Percentiles rank a stretch among this genome's conserved stretches.
Conservation (phyloP, 306 rosid genomes). For the Quercus bicolor region DNA sequence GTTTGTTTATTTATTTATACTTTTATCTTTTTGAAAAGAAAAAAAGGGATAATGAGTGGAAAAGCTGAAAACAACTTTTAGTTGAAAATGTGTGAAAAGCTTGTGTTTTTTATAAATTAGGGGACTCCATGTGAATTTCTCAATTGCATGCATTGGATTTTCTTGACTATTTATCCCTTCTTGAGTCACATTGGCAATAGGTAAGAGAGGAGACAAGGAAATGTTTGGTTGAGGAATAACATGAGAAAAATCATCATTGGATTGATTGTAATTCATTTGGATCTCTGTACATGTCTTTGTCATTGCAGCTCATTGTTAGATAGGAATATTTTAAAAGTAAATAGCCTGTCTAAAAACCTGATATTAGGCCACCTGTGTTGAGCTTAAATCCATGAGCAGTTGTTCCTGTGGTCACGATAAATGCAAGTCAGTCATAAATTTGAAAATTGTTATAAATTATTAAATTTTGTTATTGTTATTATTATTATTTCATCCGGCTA, state of each 20-base stretch:
- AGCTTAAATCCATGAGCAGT: neutral
- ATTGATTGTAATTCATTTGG: neutral
- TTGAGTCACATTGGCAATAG: neutral
- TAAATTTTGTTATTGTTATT: too few species aligned
- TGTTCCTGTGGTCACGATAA: neutral
- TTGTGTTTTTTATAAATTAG: neutral
- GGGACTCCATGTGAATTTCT: neutral
- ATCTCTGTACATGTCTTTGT: neutral
- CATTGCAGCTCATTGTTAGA: neutral
- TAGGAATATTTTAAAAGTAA: neutral
- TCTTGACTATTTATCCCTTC: neutral
- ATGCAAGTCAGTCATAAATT: neutral
- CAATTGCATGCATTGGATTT: neutral
- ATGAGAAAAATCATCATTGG: neutral
- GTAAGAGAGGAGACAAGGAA: neutral
- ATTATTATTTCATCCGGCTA: too few species aligned
- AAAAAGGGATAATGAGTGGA: neutral
- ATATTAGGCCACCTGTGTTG: neutral
- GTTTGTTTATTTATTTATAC: neutral
- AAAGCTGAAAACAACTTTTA: neutral
- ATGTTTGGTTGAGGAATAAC: neutral
- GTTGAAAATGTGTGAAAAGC: neutral
- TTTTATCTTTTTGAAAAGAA: neutral
- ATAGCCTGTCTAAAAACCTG: neutral
- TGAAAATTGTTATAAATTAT: neutral